Evolutionary conservation across 768 basidiomycete species (phyloP).

Genomic region (Phylloporus arenicola): DNA sequence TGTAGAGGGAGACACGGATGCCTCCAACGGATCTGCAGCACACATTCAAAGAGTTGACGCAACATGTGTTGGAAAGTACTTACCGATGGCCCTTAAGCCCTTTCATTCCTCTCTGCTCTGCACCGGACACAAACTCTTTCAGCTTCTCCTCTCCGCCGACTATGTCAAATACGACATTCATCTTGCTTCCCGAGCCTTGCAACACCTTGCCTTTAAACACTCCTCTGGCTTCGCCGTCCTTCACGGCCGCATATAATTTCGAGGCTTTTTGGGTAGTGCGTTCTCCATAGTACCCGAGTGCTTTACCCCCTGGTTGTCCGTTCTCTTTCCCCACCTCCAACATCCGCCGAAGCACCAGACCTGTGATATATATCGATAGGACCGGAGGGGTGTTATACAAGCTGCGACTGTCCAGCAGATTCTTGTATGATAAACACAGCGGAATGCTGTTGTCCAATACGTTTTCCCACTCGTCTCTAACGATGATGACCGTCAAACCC

Average conservation of each 20-base stretch:
- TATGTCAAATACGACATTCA: slow-evolving; percentile 90
- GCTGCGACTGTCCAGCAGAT: slow-evolving; percentile 65
- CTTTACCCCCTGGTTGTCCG: slow-evolving; percentile 41
- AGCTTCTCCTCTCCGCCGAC: slow-evolving; percentile 68
- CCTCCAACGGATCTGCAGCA: slow-evolving; percentile 53
- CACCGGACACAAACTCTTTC: slow-evolving; percentile 72
- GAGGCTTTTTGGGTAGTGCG: slow-evolving; percentile 68
- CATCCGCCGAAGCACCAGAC: slow-evolving; percentile 75
- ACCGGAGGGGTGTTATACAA: slow-evolving; percentile 93
- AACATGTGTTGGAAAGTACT: slow-evolving; percentile 28
- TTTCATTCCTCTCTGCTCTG: slow-evolving; percentile 73
- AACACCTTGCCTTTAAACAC: slow-evolving; percentile 68
- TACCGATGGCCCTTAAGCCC: slow-evolving; percentile 91
- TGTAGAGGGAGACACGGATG: slow-evolving; percentile 83
- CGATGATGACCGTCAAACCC: slow-evolving; percentile 88
- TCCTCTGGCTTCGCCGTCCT: slow-evolving; percentile 65
- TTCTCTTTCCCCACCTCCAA: slow-evolving; percentile 29
- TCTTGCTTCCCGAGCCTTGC: slow-evolving; percentile 79
- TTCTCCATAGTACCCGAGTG: slow-evolving; percentile 58
- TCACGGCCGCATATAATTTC: slow-evolving; percentile 69
- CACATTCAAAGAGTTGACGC: background rate
- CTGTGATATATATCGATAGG: slow-evolving; percentile 85
- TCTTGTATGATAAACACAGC: slow-evolving; percentile 75
- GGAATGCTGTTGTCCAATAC: slow-evolving; percentile 75
- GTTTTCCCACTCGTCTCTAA: slow-evolving; percentile 82